Evolutionary conservation across 805 yeast species (phyloP).

Genomic region (Wickerhamomyces chambardii): DNA sequence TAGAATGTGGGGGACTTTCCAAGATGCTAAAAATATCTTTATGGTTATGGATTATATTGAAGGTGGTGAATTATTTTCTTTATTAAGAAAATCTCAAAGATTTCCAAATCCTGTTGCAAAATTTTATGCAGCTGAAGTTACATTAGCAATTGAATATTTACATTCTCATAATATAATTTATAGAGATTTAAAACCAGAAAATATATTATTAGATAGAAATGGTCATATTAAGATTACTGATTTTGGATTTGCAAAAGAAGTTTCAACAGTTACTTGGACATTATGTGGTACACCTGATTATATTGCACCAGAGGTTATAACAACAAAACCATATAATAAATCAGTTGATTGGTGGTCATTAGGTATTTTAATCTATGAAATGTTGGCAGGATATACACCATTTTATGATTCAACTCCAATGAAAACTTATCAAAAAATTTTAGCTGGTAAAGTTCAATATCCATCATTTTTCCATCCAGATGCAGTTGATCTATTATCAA

Average conservation of each 20-base stretch:
- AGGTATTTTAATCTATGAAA: slow-evolving; percentile 86
- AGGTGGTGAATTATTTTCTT: slow-evolving; percentile 88
- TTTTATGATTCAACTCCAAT: slow-evolving; percentile 89
- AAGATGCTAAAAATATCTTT: slow-evolving; percentile 74
- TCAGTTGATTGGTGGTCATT: slow-evolving; percentile 98
- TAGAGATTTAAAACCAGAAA: slow-evolving; percentile 91
- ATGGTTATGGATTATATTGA: slow-evolving; percentile 97
- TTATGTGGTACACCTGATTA: slow-evolving; percentile 95
- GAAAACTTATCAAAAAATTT: slow-evolving; percentile 89
- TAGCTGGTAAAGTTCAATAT: slow-evolving; percentile 69
- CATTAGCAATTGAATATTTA: slow-evolving; percentile 76
- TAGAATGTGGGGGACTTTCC: slow-evolving; percentile 96
- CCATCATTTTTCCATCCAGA: slow-evolving; percentile 74
- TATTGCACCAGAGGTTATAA: slow-evolving; percentile 93
- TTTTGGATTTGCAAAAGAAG: slow-evolving; percentile 93
- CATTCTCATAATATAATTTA: slow-evolving; percentile 82
- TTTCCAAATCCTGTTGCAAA: slow-evolving; percentile 96
- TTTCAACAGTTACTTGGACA: slow-evolving; percentile 86
- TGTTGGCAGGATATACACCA: slow-evolving; percentile 94
- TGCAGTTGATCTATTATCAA: slow-evolving; percentile 62
- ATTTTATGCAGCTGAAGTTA: slow-evolving; percentile 91
- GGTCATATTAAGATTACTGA: slow-evolving; percentile 92
- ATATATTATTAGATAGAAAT: slow-evolving; percentile 75
- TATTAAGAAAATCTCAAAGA: slow-evolving; percentile 79
- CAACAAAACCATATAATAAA: slow-evolving; percentile 89